Base-by-base conservation (phyloP, 306 rosid genomes). In the Hippophae rhamnoides region DNA sequence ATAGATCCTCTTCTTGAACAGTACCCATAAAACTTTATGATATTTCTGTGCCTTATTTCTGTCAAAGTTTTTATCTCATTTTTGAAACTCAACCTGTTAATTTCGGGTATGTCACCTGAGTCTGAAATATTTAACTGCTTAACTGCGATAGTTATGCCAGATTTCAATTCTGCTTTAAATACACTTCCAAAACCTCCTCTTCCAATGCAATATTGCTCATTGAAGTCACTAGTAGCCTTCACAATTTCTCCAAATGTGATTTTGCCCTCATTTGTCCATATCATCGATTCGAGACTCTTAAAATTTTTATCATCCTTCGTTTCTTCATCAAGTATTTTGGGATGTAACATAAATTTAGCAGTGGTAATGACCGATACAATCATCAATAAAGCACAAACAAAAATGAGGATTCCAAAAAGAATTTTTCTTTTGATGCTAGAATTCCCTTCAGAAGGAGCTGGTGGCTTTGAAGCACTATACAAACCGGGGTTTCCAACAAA, bases 111-210 rank as follows among this genome's bases (percentile, higher is more conserved):
- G 49, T 78, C 86, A 60, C 41, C 62, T 7, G 81, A 71, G 31
- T 80, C 72, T 6, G 67, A 42, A 45, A 74, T 53, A 6, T 81
- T 77, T 42, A 86, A 73, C 42, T 60, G 72, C 62, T 86, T 86
- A 1, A 86, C 86, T 12, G 90, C 95, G 61, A 84, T 79, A 47
- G 77, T 54, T 49, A 51, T 68, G 47, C 83, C 78, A 13, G 82
- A 60, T 10, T 53, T 7, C 45, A 86, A 41, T 45, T 43, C 66
- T 3, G 82, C 95, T 61, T 60, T 79, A 59, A 79, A 86, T 23
- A 86, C 95, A 11, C 73, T 84, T 65, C 90, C 95, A 54, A 71
- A 79, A 57, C 95, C 95, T 70, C 90, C 90, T 63, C 72, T 79
- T 61, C 88, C 95, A 41, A 86, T 73, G 83, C 84, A 84, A 65